phyloP scores from a whole-genome alignment of 2,329 filamentous ascomycete genomes.

The Aspergillus terreus region DNA sequence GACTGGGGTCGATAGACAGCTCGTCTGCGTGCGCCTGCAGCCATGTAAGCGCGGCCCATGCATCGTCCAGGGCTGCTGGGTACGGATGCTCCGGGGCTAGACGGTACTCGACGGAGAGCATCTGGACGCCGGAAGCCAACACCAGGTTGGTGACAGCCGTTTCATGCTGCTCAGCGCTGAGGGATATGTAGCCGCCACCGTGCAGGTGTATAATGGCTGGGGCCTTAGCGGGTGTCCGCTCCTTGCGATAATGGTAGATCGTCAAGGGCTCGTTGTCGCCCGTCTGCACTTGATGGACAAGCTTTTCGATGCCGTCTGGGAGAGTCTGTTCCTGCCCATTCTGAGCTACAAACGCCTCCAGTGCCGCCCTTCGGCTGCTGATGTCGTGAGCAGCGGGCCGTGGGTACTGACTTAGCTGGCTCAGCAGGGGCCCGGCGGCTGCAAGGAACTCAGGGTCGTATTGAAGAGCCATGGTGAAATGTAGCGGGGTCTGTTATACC shows the following conservation, averaged over 20 bases:
- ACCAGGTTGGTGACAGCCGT: conserved; percentile 23
- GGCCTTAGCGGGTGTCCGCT: neutral
- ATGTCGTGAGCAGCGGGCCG: neutral
- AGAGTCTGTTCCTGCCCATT: neutral
- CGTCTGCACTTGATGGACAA: conserved; percentile 4
- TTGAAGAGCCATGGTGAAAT: conserved; percentile 11
- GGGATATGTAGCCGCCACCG: conserved; percentile 40
- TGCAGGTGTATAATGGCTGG: conserved; percentile 38
- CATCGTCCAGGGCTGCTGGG: conserved; percentile 38
- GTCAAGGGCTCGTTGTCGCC: conserved; percentile 6
- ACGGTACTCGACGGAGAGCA: conserved; percentile 42
- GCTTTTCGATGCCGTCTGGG: conserved; percentile 10
- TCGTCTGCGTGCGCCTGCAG: conserved; percentile 24
- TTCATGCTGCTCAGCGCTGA: conserved; percentile 24
- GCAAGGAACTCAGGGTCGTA: conserved; percentile 12
- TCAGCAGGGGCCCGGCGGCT: conserved; percentile 7
- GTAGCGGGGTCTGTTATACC: neutral
- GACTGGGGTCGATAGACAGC: conserved; percentile 44
- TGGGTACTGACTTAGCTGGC: conserved; percentile 3
- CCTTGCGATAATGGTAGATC: conserved; percentile 13
- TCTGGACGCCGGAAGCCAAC: conserved; percentile 22
- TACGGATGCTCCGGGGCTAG: conserved; percentile 42
- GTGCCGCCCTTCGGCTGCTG: neutral
- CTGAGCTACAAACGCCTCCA: neutral
- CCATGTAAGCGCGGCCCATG: conserved; percentile 38